phyloP scores from a whole-genome alignment of 2,329 filamentous ascomycete species.

The Pestalotiopsis sp. region DNA sequence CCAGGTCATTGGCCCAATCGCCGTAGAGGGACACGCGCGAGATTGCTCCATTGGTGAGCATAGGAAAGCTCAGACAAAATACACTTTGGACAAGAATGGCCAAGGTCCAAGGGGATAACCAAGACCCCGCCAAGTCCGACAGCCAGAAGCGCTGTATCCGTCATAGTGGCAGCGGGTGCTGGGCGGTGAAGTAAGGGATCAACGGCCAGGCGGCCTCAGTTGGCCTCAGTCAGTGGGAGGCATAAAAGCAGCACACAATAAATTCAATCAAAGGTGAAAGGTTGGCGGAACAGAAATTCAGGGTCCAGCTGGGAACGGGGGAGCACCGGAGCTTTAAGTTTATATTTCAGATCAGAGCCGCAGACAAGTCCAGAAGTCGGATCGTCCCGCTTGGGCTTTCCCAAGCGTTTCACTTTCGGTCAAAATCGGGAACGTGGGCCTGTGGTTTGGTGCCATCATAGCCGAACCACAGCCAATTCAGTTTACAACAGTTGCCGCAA shows the following conservation, averaged over 20 bases:
- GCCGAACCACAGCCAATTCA: not conserved
- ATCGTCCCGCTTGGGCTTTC: conserved; percentile 3
- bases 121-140: not conserved
- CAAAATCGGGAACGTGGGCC: conserved; percentile 6
- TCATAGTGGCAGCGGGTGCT: not conserved
- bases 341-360: not conserved
- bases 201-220: not conserved
- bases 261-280: not conserved
- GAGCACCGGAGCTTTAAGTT: not conserved
- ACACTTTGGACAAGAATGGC: not conserved
- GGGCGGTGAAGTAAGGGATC: not conserved
- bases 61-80: not conserved
- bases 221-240: not conserved
- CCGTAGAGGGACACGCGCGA: not conserved
- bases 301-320: not conserved
- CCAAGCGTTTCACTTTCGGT: conserved; percentile 7
- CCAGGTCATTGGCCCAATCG: not conserved
- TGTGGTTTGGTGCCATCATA: not conserved
- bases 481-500: not conserved
- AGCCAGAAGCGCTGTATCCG: not conserved
- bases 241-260: not conserved
- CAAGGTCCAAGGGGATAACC: not conserved
- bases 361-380: not conserved
- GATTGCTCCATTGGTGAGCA: not conserved
- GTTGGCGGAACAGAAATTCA: not conserved